These are phyloP conservation scores for Fusarium nygamai DNA, from an alignment of 2,329 filamentous ascomycete species.

Conservation along the genomic window DNA sequence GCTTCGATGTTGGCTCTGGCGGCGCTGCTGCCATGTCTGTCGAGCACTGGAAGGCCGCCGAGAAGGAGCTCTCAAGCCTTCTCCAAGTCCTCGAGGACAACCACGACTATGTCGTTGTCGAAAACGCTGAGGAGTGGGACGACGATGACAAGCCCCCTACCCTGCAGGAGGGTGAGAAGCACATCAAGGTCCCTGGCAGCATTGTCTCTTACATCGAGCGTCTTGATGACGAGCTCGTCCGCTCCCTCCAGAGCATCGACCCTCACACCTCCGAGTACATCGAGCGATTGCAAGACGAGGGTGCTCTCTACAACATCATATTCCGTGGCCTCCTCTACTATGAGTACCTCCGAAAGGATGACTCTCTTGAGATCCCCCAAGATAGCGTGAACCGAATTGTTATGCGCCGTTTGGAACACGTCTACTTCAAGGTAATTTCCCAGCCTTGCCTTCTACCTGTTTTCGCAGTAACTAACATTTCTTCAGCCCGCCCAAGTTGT, in stretches of 20 bases:
- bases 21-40: constrained; percentile 84
- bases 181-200: constrained; percentile 93
- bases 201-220: constrained; percentile 94
- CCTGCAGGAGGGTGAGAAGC: constrained; percentile 76
- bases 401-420: constrained; percentile 93
- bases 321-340: constrained; percentile 90
- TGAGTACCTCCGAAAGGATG: constrained; percentile 78
- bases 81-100: constrained; percentile 82
- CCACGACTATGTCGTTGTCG: constrained; percentile 84
- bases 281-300: constrained; percentile 91
- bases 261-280: constrained; percentile 99
- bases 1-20: constrained; percentile 90
- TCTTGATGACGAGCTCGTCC: constrained; percentile 95
- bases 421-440: constrained; percentile 95
- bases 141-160: constrained; percentile 94
- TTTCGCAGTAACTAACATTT: constrained; percentile 10
- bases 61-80: constrained; percentile 83
- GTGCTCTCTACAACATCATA: constrained; percentile 89
- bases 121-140: constrained; percentile 97
- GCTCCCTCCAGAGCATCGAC: constrained; percentile 97
- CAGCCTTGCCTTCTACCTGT: constrained; percentile 71
- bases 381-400: constrained; percentile 92
- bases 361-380: constrained; percentile 77
- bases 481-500: constrained; percentile 84
- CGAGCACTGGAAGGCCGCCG: constrained; percentile 96